Evolutionary conservation across 1,284 basidiomycete genomes (phyloP).

Genomic region (Heterobasidion occidentale): DNA sequence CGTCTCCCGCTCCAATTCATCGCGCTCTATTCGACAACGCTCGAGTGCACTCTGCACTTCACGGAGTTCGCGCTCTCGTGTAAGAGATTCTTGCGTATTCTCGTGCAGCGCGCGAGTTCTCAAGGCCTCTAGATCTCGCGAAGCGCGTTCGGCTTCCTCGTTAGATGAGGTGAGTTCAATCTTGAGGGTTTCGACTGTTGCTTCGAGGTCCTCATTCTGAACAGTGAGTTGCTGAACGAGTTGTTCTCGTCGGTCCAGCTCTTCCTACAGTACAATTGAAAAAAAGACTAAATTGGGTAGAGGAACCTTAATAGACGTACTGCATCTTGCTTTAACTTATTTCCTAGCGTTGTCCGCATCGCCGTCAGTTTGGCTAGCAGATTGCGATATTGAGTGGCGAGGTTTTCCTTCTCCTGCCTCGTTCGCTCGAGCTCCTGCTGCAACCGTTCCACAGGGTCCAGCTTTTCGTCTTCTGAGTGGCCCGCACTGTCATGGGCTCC

Average conservation of each 20-base stretch:
- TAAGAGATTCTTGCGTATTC: constrained; percentile 60
- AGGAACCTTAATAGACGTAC: constrained; percentile 42
- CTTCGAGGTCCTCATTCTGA: constrained; percentile 67
- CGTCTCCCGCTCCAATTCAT: constrained; percentile 81
- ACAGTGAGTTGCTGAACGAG: constrained; percentile 68
- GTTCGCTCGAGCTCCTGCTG: constrained; percentile 53
- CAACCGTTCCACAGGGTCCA: constrained; percentile 44
- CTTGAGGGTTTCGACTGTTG: constrained; percentile 69
- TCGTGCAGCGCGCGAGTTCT: constrained; percentile 55
- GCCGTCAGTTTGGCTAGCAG: constrained; percentile 85
- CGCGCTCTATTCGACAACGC: constrained; percentile 73
- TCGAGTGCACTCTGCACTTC: constrained; percentile 81
- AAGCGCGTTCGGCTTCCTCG: constrained; percentile 63
- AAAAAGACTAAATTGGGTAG: constrained; percentile 4
- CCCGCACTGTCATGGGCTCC: constrained; percentile 13
- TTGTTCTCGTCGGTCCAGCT: constrained; percentile 86
- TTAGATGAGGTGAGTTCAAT: constrained; percentile 70
- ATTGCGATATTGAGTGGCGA: constrained; percentile 80
- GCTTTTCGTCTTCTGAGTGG: constrained; percentile 15
- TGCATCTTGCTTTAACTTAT: constrained; percentile 94
- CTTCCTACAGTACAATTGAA: constrained; percentile 55
- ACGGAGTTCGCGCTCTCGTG: constrained; percentile 63
- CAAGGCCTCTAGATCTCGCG: constrained; percentile 61
- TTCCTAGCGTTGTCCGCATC: constrained; percentile 91
- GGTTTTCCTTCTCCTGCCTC: constrained; percentile 76